These are phyloP conservation scores for Starmerella bacillaris DNA, from an alignment of 805 yeast genomes.

Conservation along the genomic window DNA sequence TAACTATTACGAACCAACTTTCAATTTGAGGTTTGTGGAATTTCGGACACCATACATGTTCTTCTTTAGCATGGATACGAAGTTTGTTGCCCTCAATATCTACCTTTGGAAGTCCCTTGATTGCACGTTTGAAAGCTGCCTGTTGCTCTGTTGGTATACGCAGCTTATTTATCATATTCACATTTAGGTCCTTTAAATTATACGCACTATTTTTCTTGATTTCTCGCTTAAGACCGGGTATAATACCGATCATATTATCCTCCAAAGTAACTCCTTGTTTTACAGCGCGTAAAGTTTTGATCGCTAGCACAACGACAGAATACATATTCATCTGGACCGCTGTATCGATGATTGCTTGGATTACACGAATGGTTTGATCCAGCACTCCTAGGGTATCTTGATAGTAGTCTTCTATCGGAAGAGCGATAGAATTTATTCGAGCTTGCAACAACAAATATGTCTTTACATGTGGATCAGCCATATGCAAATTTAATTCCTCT, in stretches of 20 bases:
- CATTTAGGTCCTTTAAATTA: constrained; percentile 19
- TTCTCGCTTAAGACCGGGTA: constrained; percentile 16
- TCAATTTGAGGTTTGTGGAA: constrained; percentile 87
- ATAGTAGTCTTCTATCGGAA: constrained; percentile 87
- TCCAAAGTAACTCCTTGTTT: constrained; percentile 40
- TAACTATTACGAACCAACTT: constrained; percentile 65
- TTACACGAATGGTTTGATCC: constrained; percentile 83
- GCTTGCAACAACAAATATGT: constrained; percentile 59
- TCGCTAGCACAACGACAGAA: constrained; percentile 39
- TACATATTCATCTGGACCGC: constrained; percentile 68
- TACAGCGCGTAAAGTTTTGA: constrained; percentile 62
- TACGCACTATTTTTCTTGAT: neutral
- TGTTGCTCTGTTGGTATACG: constrained; percentile 28
- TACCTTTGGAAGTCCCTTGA: constrained; percentile 45
- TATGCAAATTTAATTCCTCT: constrained; percentile 25
- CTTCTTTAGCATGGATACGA: neutral
- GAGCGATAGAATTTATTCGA: constrained; percentile 46
- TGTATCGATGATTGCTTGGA: constrained; percentile 83
- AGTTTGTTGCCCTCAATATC: constrained; percentile 30
- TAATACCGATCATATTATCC: constrained; percentile 11
- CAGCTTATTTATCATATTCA: constrained; percentile 25
- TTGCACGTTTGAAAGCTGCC: constrained; percentile 36
- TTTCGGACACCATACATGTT: constrained; percentile 49
- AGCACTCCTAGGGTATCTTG: constrained; percentile 87
- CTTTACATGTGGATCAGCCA: constrained; percentile 81